Conservation (phyloP, 2,329 filamentous ascomycete species). For the Stromatinia cepivora region DNA sequence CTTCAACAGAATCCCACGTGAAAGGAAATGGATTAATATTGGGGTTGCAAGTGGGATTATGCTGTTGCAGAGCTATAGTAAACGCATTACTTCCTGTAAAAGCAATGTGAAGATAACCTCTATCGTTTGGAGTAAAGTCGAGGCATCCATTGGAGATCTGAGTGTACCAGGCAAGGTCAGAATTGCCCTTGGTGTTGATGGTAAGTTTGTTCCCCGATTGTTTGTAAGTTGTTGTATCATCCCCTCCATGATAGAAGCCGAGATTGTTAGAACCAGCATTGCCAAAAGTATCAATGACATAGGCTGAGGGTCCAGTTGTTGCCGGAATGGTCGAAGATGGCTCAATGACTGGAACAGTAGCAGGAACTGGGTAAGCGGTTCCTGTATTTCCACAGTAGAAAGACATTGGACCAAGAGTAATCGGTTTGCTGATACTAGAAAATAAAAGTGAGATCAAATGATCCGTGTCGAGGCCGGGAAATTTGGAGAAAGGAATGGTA, state of each 20-base stretch:
- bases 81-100: conserved; percentile 64
- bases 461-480: conserved; percentile 49
- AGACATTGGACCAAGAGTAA: conserved; percentile 57
- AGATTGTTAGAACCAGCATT: conserved; percentile 56
- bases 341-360: conserved; percentile 44
- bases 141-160: conserved; percentile 57
- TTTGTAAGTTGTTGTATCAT: conserved; percentile 56
- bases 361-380: conserved; percentile 51
- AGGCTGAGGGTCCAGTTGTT: conserved; percentile 49
- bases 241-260: conserved; percentile 65
- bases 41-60: conserved; percentile 61
- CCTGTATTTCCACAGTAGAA: conserved; percentile 57
- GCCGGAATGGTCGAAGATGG: conserved; percentile 52
- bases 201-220: conserved; percentile 54
- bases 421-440: conserved; percentile 47
- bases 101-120: conserved; percentile 63
- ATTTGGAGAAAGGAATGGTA: conserved; percentile 56
- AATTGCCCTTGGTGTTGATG: conserved; percentile 55
- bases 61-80: conserved; percentile 64
- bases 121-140: conserved; percentile 55
- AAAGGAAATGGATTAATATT: conserved; percentile 60
- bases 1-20: conserved; percentile 68
- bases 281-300: conserved; percentile 63
- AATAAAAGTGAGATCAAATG: conserved; percentile 56
- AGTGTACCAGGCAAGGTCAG: conserved; percentile 62